Evolutionary conservation across 371 early-diverging fungal species (phyloP).

Genomic region (Mortierella sp.): DNA sequence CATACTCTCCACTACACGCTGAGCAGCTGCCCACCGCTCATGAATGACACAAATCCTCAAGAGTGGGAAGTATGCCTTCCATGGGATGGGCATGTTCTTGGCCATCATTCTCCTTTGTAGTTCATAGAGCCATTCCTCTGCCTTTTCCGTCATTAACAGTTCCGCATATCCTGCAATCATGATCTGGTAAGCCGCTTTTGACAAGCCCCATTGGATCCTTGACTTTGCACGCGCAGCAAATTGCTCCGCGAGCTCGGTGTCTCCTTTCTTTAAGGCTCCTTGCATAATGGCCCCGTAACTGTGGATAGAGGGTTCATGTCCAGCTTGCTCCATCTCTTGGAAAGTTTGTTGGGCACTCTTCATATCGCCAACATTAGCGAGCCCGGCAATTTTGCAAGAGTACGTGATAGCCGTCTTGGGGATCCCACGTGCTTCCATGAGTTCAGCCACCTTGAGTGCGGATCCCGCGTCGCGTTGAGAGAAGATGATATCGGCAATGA

Average conservation of each 20-base stretch:
- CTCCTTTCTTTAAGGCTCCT: conserved; percentile 25
- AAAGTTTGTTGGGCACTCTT: conserved; percentile 14
- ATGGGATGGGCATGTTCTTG: conserved; percentile 2
- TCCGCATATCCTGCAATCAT: conserved; percentile 39
- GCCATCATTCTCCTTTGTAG: neutral
- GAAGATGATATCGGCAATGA: conserved; percentile 32
- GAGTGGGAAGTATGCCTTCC: conserved; percentile 27
- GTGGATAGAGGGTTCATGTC: conserved; percentile 28
- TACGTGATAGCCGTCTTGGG: conserved; percentile 30
- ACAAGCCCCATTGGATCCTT: conserved; percentile 22
- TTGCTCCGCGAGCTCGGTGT: conserved; percentile 30
- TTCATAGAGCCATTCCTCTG: conserved; percentile 30
- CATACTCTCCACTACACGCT: conserved; percentile 25
- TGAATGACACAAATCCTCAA: conserved; percentile 29
- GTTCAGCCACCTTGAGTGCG: conserved; percentile 21
- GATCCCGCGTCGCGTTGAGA: conserved; percentile 29
- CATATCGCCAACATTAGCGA: conserved; percentile 17
- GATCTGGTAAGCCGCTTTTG: conserved; percentile 32
- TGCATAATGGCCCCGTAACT: conserved; percentile 48
- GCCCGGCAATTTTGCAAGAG: conserved; percentile 37
- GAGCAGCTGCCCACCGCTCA: conserved; percentile 22
- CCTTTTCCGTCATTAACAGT: conserved; percentile 29
- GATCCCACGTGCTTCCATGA: conserved; percentile 21
- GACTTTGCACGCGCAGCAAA: conserved; percentile 28
- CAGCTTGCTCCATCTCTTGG: conserved; percentile 30